Percentiles rank a stretch among this genome's conserved stretches.
Conservation (phyloP, 169 alveolate species). For the Plasmodium blacklocki region DNA sequence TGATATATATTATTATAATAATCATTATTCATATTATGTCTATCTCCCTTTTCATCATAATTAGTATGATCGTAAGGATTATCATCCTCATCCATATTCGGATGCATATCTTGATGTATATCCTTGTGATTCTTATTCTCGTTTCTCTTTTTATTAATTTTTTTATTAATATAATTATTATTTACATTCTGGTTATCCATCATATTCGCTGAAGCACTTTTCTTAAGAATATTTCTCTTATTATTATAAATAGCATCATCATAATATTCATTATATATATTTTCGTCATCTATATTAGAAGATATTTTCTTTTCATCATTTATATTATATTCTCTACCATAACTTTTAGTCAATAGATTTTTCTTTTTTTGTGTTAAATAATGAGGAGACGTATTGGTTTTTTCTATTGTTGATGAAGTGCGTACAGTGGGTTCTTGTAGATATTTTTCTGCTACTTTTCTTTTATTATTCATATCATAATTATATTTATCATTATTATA, state of each 20-base stretch:
- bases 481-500: not conserved
- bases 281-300: not conserved
- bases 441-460: constrained; percentile 14
- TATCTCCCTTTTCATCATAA: too few species aligned
- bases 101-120: too few species aligned
- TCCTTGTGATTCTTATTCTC: too few species aligned
- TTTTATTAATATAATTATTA: not conserved
- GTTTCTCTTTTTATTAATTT: too few species aligned
- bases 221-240: too few species aligned
- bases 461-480: constrained; percentile 9
- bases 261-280: too few species aligned
- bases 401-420: not conserved
- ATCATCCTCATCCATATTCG: too few species aligned
- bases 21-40: too few species aligned
- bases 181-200: not conserved
- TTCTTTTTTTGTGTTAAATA: not conserved
- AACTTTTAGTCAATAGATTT: not conserved
- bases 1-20: too few species aligned
- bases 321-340: not conserved
- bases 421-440: not conserved
- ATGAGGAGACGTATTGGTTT: not conserved
- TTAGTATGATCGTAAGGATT: too few species aligned
- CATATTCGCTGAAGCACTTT: too few species aligned
- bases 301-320: constrained; percentile 17
- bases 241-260: too few species aligned